Evolutionary conservation across 2,329 filamentous ascomycete species (phyloP), one percentile per base, ranked within the genome.

Genomic region (Periglandula ipomoeae): DNA sequence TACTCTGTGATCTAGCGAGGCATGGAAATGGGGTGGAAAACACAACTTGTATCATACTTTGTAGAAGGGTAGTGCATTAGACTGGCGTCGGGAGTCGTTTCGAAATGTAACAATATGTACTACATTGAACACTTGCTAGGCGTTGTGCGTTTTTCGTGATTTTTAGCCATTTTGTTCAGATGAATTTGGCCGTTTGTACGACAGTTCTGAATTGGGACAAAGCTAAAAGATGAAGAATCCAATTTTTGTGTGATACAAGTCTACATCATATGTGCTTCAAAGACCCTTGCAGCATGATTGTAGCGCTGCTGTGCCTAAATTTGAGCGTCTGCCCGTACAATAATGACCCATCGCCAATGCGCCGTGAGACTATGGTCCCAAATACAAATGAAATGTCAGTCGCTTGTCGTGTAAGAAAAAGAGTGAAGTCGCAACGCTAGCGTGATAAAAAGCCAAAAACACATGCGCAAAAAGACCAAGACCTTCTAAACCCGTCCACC

Each of bases 41-140:
- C 47, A 47, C 53, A 56, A 50, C 57, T 57, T 70, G 65, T 70
- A 69, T 59, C 64, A 71, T 70, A 70, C 51, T 58, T 56, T 70
- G 64, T 69, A 67, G 65, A 69, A 63, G 63, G 64, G 60, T 57
- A 65, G 63, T 67, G 68, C 69, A 72, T 71, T 65, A 66, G 61
- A 68, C 58, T 45, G 67, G 70, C 68, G 69, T 68, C 61, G 55
- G 64, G 65, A 58, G 60, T 61, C 56, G 56, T 60, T 62, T 54
- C 63, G 64, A 55, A 61, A 63, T 61, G 60, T 59, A 62, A 54
- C 54, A 63, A 53, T 51, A 57, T 53, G 59, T 59, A 48, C 15
- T 32, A 15, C 11, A 32, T n/a, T n/a, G n/a, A n/a, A n/a, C n/a
- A n/a, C n/a, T n/a, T n/a, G n/a, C n/a, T n/a, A n/a, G n/a, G n/a